A percentile compares a stretch with the other conserved stretches of the same genome.
Conservation (phyloP, 1,284 basidiomycete species). For the Calocybe gambosa region DNA sequence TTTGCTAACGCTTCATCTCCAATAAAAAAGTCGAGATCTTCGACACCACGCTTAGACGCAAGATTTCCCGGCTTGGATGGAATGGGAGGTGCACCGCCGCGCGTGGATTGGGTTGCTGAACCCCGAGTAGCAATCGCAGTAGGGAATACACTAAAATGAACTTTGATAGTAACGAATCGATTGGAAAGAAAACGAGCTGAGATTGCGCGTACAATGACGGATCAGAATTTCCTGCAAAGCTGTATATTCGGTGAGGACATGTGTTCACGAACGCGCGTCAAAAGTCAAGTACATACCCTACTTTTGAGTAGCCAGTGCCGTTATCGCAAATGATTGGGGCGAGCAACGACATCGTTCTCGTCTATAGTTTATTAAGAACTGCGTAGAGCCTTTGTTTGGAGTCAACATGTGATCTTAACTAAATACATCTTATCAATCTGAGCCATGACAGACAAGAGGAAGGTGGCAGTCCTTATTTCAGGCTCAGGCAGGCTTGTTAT, state of each 20-base stretch:
- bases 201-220: constrained; percentile 46
- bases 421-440: background rate
- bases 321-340: constrained; percentile 96
- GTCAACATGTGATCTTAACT: background rate
- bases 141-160: constrained; percentile 70
- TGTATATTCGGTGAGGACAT: constrained; percentile 26
- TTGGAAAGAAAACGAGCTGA: background rate
- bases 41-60: constrained; percentile 95
- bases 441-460: constrained; percentile 20
- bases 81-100: constrained; percentile 65
- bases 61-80: constrained; percentile 88
- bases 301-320: constrained; percentile 96
- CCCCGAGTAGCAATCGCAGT: constrained; percentile 91
- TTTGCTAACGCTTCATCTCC: constrained; percentile 97
- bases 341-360: constrained; percentile 31
- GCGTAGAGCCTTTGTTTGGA: background rate
- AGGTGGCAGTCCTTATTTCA: constrained; percentile 44
- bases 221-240: constrained; percentile 98
- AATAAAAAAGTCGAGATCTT: constrained; percentile 99
- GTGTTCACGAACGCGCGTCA: constrained; percentile 9
- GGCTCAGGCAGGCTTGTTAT: constrained; percentile 68
- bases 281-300: constrained; percentile 61
- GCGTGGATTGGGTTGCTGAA: constrained; percentile 54
- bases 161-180: background rate
- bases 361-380: background rate